Conservation (phyloP, 768 basidiomycete species). For the Leccinellum rugosiceps region DNA sequence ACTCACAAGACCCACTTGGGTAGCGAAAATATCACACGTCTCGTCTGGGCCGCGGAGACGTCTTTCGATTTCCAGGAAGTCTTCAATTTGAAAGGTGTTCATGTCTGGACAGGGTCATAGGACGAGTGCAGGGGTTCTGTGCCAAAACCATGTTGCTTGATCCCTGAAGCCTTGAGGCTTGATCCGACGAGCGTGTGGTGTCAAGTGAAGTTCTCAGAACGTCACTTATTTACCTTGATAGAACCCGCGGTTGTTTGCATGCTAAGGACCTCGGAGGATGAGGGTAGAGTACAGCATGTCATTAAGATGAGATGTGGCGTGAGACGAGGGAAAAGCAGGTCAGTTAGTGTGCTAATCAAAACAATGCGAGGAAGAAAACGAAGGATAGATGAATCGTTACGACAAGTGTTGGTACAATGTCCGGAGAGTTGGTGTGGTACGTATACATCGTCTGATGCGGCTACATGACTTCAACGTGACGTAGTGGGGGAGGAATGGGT, state of each 20-base stretch:
- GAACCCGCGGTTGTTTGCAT: slow-evolving; percentile 1
- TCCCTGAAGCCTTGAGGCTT: slow-evolving; percentile 1
- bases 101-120: neutral
- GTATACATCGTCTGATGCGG: slow-evolving; percentile 12
- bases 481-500: slow-evolving; percentile 21
- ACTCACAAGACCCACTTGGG: neutral
- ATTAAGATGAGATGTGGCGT: slow-evolving; percentile 7
- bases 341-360: slow-evolving; percentile 14
- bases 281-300: slow-evolving; percentile 7
- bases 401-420: slow-evolving; percentile 16
- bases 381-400: slow-evolving; percentile 1
- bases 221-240: neutral
- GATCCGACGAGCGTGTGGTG: neutral
- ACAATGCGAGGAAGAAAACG: slow-evolving; percentile 4
- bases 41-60: slow-evolving; percentile 4
- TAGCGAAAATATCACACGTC: neutral
- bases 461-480: slow-evolving; percentile 18
- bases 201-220: neutral
- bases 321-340: slow-evolving; percentile 1
- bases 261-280: slow-evolving; percentile 1
- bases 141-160: neutral
- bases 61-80: slow-evolving; percentile 1
- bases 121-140: neutral
- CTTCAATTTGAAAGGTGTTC: slow-evolving; percentile 6
- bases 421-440: slow-evolving; percentile 1